Evolutionary conservation across 2,329 filamentous ascomycete genomes (phyloP), one percentile per base, ranked within the genome.

Genomic region (Bertia moriformis): DNA sequence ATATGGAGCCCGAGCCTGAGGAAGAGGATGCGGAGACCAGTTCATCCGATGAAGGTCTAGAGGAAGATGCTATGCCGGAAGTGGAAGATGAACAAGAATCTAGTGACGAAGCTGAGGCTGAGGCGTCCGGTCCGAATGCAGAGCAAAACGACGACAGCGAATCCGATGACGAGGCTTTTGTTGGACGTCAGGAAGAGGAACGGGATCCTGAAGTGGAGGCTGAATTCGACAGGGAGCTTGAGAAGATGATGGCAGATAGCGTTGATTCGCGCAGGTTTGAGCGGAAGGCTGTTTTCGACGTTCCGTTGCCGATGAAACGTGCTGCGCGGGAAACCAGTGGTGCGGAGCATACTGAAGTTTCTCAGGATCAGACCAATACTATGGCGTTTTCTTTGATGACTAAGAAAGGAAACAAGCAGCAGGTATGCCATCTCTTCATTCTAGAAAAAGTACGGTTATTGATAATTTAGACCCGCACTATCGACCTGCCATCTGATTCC

Each of bases 201-300:
- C 71, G 88, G 41, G 88, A 98, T 47, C 88, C 89, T 0, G 88
- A 95, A 60, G 86, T 82, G 30, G 91, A 98, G 52, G 91, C 89
- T 4, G 91, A 98, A 32, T 98, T 98, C 55, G 93, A 98, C 54
- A 84, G 89, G 49, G 91, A 96, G 59, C 91, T 94, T 57, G 88
- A 91, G 27, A 95, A 93, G 59, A 83, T 98, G 75, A 96, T 98
- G 89, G 75, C 88, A 38, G 91, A 98, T 58, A 95, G 89, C 61
- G 65, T 94, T 50, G 91, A 98, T 48, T 93, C 89, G 3, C 78
- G 91, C 49, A 95, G 94, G 51, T 93, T 94, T 48, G 91, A 98
- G 53, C 83, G 91, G 44, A 95, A 94, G 60, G 78, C 84, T 19
- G 71, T 91, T 39, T 95, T 98, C 52, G 93, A 98, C 55, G 85